Conservation (phyloP, 2,329 filamentous ascomycete species). For the Arthrobotrys pseudoclavata region DNA sequence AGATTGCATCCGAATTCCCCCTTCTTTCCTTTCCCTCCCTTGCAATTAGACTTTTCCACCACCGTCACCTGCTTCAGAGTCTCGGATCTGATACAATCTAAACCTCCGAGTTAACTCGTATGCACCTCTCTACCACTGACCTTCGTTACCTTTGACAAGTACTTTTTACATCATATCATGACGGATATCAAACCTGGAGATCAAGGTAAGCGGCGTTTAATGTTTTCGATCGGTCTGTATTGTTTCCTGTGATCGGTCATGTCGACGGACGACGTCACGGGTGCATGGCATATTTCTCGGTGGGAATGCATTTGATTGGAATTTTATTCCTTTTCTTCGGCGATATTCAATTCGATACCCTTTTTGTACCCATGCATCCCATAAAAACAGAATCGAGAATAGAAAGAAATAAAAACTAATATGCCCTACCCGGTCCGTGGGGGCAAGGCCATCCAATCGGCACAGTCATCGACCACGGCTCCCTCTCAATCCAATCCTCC, state of each 20-base stretch:
- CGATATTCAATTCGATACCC: too few species aligned
- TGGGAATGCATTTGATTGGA: not conserved
- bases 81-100: too few species aligned
- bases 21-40: not conserved
- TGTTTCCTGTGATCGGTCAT: too few species aligned
- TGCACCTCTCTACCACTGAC: too few species aligned
- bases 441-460: constrained; percentile 71
- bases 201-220: constrained; percentile 32
- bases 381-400: too few species aligned
- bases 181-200: constrained; percentile 45
- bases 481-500: constrained; percentile 72
- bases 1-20: not conserved
- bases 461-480: constrained; percentile 73
- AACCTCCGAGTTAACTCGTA: too few species aligned
- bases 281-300: not conserved
- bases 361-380: too few species aligned
- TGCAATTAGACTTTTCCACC: not conserved
- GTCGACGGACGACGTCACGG: too few species aligned
- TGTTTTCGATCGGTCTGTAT: constrained; percentile 18
- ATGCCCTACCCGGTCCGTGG: constrained; percentile 71
- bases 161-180: constrained; percentile 15
- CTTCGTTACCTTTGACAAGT: too few species aligned
- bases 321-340: too few species aligned
- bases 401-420: constrained; percentile 5
- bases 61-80: too few species aligned